A percentile compares a stretch with the other conserved stretches of the same genome.
phyloP scores from a whole-genome alignment of 768 basidiomycete species.

The Dioszegia hungarica region DNA sequence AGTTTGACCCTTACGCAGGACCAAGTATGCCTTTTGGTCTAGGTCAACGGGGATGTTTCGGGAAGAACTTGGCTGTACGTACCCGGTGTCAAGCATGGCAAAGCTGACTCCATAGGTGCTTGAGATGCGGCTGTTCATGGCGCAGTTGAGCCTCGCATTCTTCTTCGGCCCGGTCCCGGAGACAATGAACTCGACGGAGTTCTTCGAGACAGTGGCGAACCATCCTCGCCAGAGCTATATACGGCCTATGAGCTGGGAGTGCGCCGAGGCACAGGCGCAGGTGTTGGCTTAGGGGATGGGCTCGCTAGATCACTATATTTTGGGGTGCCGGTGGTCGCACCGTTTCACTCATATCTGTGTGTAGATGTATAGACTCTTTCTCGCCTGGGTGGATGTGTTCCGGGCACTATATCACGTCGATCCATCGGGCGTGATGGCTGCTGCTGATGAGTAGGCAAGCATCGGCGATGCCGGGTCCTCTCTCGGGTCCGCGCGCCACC shows the following conservation, averaged over 20 bases:
- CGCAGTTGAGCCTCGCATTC: slow-evolving; percentile 30
- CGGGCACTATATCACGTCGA: too few relatives aligned
- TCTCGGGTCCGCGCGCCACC: too few relatives aligned
- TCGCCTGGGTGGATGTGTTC: too few relatives aligned
- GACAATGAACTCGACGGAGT: slow-evolving; percentile 15
- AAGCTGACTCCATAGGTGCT: slow-evolving; percentile 23
- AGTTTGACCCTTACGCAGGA: slow-evolving; percentile 28
- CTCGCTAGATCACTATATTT: too few relatives aligned
- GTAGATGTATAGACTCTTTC: too few relatives aligned
- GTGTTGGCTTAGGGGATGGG: too few relatives aligned
- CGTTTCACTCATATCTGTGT: too few relatives aligned
- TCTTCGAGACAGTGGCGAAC: slow-evolving; percentile 21
- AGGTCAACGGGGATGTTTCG: slow-evolving; percentile 40
- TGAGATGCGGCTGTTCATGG: slow-evolving; percentile 35
- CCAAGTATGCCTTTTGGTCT: slow-evolving; percentile 32
- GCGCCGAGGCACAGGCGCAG: too few relatives aligned
- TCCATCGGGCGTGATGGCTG: too few relatives aligned
- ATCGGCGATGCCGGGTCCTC: too few relatives aligned
- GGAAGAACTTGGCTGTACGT: slow-evolving; percentile 34
- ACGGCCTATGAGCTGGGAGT: slow-evolving; percentile 20
- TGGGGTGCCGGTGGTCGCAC: too few relatives aligned
- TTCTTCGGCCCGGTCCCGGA: slow-evolving; percentile 34
- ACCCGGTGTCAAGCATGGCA: neutral
- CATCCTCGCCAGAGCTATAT: slow-evolving; percentile 29
- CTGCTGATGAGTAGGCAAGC: too few relatives aligned